A percentile compares a stretch with the other conserved stretches of the same genome.
Evolutionary conservation across 139 green algal genomes (phyloP).

Genomic region (Tetradesmus obliquus): DNA sequence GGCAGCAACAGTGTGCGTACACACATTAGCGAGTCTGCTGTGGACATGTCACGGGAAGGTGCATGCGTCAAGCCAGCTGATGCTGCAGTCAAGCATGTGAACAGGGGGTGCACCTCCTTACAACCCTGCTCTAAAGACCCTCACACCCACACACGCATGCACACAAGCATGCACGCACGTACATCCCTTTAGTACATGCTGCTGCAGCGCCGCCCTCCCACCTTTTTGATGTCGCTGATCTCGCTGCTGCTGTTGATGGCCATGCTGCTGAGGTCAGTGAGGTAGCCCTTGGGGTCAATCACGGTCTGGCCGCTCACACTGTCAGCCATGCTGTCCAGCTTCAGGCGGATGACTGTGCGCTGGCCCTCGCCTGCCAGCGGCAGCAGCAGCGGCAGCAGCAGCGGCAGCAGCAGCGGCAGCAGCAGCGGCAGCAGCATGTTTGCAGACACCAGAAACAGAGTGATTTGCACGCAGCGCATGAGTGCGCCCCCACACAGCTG

Average conservation of each 20-base stretch:
- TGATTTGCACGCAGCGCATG: not conserved
- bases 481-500: not conserved
- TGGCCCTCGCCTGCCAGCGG: constrained; percentile 75
- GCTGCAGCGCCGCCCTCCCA: constrained; percentile 41
- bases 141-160: not conserved
- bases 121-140: not conserved
- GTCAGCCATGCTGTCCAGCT: constrained; percentile 96
- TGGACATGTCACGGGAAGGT: not conserved
- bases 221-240: constrained; percentile 99
- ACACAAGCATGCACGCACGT: not conserved
- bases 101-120: not conserved
- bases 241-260: constrained; percentile 64
- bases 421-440: not conserved
- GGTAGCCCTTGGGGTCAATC: constrained; percentile 99
- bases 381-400: constrained; percentile 2
- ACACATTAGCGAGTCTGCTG: not conserved
- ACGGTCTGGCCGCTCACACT: constrained; percentile 93
- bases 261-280: constrained; percentile 91
- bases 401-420: not conserved
- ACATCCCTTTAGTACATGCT: not conserved
- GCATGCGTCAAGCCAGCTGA: not conserved
- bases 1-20: not conserved
- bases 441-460: not conserved
- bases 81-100: not conserved
- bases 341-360: constrained; percentile 91